Base-by-base conservation (phyloP, 257 asterid genomes). In the Haberlea rhodopensis region DNA sequence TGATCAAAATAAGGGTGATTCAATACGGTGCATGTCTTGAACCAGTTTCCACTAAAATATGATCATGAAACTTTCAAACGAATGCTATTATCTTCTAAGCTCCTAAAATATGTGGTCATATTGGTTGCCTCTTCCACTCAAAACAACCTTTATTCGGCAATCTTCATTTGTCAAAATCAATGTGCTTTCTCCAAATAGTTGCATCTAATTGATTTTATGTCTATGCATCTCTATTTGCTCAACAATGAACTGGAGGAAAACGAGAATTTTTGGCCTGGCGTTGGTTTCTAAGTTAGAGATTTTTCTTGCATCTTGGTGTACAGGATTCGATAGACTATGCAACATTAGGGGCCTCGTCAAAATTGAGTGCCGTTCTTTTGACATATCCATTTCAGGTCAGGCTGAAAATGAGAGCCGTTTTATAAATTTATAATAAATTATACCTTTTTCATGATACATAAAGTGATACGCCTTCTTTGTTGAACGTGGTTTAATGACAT, bases 371-470 rank as follows among this genome's bases (percentile, higher is more conserved):
- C 55, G 81, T 84, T 75, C 60, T 77, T 57, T 69, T 75, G 23
- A 94, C 97, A 1, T 94, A 90, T 69, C 99, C 99, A 22, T 87
- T 83, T 84, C 99, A 94, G 96, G 97, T 84, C 58, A 5, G 67
- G 11, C 22, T 21, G 40, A 8, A 49, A 45, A 16, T 29, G 16
- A 48, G 49, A 2, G 2, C 26, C 58, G 58, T 3, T 62, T 21
- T 61, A 56, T 48, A 66, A 62, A 61, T 52, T 32, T 56, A 53
- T 76, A 8, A 29, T 45, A 23, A 57, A 51, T 52, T 26, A 48
- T 25, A 4, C 22, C 60, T 21, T 67, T 28, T 22, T 71, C 70
- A 45, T 43, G 26, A 40, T 59, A 48, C 60, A 43, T 45, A 45
- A 22, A 29, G 54, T 51, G 18, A 49, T 29, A 43, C 63, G 74